Evolutionary conservation across 2,329 filamentous ascomycete genomes (phyloP).

Genomic region (Corinectria fuckeliana): DNA sequence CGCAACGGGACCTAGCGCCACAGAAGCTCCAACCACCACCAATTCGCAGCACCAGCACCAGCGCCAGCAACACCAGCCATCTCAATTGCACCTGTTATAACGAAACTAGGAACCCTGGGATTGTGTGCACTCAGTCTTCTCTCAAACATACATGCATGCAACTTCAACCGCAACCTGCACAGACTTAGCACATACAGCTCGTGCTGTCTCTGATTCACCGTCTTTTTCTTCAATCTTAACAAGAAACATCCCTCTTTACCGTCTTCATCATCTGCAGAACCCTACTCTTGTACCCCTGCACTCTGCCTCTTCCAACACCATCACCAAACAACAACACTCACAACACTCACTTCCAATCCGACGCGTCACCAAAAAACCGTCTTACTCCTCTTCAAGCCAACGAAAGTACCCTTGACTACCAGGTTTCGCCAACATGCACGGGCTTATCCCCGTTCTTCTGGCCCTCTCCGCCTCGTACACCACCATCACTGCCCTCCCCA

Average conservation of each 20-base stretch:
- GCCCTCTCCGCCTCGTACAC: conserved; percentile 40
- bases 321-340: neutral
- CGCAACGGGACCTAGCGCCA: conserved; percentile 22
- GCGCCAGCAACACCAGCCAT: conserved; percentile 39
- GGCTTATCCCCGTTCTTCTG: conserved; percentile 38
- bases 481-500: conserved; percentile 39
- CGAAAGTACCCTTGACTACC: conserved; percentile 13
- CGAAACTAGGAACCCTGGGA: conserved; percentile 22
- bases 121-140: conserved; percentile 13
- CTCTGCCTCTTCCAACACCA: neutral
- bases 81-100: conserved; percentile 36
- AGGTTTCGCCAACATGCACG: conserved; percentile 40
- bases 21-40: conserved; percentile 35
- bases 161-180: conserved; percentile 5
- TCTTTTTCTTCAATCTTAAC: neutral
- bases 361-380: neutral
- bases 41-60: too few species aligned
- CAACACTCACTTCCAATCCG: neutral
- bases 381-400: neutral
- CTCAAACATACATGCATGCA: conserved; percentile 22
- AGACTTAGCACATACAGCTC: neutral
- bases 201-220: neutral
- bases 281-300: neutral
- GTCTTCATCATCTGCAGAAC: neutral
- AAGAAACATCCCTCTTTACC: neutral